Evolutionary conservation across 352 stramenopile species (phyloP).

Genomic region (Peronosclerospora sorghi): DNA sequence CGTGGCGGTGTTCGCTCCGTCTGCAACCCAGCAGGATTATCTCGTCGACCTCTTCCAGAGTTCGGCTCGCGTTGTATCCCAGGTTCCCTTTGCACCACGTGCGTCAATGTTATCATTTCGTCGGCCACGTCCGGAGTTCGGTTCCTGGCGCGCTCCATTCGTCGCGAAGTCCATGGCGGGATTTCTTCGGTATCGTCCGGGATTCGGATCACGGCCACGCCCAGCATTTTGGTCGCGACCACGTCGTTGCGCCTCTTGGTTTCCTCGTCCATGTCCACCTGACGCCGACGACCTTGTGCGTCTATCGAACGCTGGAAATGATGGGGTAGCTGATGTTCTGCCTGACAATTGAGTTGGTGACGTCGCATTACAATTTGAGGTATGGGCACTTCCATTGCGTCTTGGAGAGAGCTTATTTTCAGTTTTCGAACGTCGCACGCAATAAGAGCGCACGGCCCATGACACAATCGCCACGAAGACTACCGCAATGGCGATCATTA

Average conservation of each 20-base stretch:
- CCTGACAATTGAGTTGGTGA: constrained; percentile 16
- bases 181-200: background rate
- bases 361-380: constrained; percentile 6
- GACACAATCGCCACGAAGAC: constrained; percentile 22
- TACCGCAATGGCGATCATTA: constrained; percentile 21
- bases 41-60: constrained; percentile 9
- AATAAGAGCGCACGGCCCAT: constrained; percentile 19
- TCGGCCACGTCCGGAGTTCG: constrained; percentile 6
- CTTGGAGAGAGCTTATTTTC: constrained; percentile 8
- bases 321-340: constrained; percentile 13
- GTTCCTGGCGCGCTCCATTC: background rate
- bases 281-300: constrained; percentile 11
- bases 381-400: constrained; percentile 5
- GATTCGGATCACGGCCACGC: constrained; percentile 8
- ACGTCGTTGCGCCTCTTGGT: constrained; percentile 1
- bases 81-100: constrained; percentile 2
- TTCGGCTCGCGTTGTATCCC: constrained; percentile 6
- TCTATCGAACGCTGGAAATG: constrained; percentile 23
- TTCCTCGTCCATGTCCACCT: background rate
- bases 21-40: constrained; percentile 2
- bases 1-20: constrained; percentile 3
- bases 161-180: constrained; percentile 1
- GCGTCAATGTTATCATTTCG: constrained; percentile 5
- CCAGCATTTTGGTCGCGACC: constrained; percentile 1
- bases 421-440: constrained; percentile 6